Evolutionary conservation across 2,329 filamentous ascomycete genomes (phyloP), one percentile per base, ranked within the genome.

Genomic region (Didymella keratinophila): DNA sequence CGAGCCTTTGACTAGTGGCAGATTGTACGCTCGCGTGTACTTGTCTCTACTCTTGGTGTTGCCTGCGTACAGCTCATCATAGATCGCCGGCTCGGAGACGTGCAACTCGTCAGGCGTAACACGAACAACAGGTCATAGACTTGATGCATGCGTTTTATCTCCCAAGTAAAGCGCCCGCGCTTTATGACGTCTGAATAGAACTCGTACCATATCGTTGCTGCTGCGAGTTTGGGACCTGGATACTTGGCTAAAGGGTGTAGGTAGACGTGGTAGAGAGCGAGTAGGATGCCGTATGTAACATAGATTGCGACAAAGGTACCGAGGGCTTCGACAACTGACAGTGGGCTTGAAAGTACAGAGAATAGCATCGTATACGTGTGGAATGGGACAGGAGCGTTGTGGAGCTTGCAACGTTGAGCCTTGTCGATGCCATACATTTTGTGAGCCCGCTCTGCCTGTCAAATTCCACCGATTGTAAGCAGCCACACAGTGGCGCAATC

Each of bases 41-140:
- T 61, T 62, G 39, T 63, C 34, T 20, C 62, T 46, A 11, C 43
- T 60, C 9, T 48, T 53, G 1, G 27, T 7, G 6, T 20, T 16
- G 21, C 60, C 57, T 3, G 58, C 46, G 54, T 71, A 72, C 32
- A 73, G 36, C 21, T 56, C 45, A 36, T 71, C 66, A 32, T 61
- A 65, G 52, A 69, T 70, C 1, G 53, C 42, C 1, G 68, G 65
- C 41, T 72, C 68, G 3, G 50, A 61, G 39, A 62, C 56, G 27
- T 66, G 68, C 1, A 71, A 20, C 39, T 72, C 69, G 34, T 58
- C 37, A 2, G 68, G 69, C 34, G 64, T 71, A 36, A 72, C 68
- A 6, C 69, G 61, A 6, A 72, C 53, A 7, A 72, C 63, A 7
- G 67, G 67, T 62, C 66, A 37, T 69, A 69, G 47, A 61, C 28